phyloP scores from a whole-genome alignment of 306 rosid species.

The Glycyrrhiza uralensis region DNA sequence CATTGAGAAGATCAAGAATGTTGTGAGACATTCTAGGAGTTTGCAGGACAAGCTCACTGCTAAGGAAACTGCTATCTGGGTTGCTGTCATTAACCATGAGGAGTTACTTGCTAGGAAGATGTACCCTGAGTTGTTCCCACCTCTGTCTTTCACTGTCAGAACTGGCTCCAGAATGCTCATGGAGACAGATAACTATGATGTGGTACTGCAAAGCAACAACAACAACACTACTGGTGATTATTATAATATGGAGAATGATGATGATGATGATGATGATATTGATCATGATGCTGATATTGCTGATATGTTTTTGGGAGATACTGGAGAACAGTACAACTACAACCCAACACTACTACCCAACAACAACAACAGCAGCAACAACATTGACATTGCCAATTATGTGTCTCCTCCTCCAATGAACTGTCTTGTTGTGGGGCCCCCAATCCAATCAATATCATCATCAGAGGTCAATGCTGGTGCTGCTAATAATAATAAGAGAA shows the following conservation, averaged over 20 bases:
- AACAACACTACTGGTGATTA: no score
- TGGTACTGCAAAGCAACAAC: neutral
- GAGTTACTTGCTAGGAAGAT: constrained; percentile 40
- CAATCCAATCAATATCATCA: neutral
- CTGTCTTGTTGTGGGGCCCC: neutral
- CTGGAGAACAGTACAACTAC: neutral
- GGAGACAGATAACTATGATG: neutral
- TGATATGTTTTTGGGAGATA: neutral
- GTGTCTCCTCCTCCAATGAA: neutral
- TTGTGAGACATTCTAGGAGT: constrained; percentile 51
- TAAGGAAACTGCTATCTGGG: constrained; percentile 66
- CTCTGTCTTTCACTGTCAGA: neutral
- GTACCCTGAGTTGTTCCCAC: neutral
- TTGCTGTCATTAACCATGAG: constrained; percentile 52
- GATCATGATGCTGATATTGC: no score
- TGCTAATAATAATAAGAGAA: constrained; percentile 7
- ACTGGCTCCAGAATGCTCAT: no score
- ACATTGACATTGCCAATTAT: no score
- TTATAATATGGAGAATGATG: no score
- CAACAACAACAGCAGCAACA: no score
- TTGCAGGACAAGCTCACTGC: constrained; percentile 73
- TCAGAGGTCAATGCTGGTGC: neutral
- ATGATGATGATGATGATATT: no score
- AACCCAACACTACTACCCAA: no score
- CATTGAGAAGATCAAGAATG: constrained; percentile 43